Percentiles rank a stretch among this genome's conserved stretches.
These are phyloP conservation scores for Cercospora berteroae DNA, from an alignment of 2,329 filamentous ascomycete genomes.

Conservation along the genomic window DNA sequence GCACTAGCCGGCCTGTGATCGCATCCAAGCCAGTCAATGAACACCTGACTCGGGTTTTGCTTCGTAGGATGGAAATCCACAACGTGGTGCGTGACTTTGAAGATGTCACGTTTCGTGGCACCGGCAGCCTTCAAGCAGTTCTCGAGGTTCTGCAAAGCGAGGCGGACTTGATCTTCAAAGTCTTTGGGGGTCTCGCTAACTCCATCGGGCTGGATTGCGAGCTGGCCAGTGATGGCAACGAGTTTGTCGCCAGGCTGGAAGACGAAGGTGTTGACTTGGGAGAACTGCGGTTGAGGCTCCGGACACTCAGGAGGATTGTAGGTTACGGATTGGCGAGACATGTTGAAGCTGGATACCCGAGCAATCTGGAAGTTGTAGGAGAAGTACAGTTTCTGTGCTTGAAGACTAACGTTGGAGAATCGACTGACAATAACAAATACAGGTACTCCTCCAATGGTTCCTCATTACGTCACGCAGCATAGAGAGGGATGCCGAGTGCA, in stretches of 20 bases:
- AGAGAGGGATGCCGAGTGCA: background rate
- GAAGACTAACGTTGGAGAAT: background rate
- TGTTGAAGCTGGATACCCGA: background rate
- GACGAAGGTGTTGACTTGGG: constrained; percentile 22
- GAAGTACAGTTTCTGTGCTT: background rate
- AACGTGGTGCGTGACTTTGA: constrained; percentile 28
- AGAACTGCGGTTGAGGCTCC: constrained; percentile 22
- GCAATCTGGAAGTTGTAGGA: background rate
- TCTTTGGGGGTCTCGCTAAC: constrained; percentile 12
- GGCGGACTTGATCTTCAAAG: constrained; percentile 21
- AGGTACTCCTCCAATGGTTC: background rate
- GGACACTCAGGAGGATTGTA: constrained; percentile 16
- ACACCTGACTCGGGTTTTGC: constrained; percentile 22
- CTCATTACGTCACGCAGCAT: background rate
- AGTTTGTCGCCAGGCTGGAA: constrained; percentile 18
- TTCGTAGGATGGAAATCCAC: constrained; percentile 24
- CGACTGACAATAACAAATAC: background rate
- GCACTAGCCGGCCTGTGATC: constrained; percentile 26
- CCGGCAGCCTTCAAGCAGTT: constrained; percentile 23
- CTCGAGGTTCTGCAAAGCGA: constrained; percentile 24
- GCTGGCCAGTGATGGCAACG: constrained; percentile 24
- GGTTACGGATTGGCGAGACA: constrained; percentile 3
- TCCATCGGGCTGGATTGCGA: constrained; percentile 20
- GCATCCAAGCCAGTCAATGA: constrained; percentile 24
- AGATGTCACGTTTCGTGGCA: constrained; percentile 24